A percentile compares a stretch with the other conserved stretches of the same genome.
Evolutionary conservation across 768 basidiomycete species (phyloP).

Genomic region (Suillus luteus): DNA sequence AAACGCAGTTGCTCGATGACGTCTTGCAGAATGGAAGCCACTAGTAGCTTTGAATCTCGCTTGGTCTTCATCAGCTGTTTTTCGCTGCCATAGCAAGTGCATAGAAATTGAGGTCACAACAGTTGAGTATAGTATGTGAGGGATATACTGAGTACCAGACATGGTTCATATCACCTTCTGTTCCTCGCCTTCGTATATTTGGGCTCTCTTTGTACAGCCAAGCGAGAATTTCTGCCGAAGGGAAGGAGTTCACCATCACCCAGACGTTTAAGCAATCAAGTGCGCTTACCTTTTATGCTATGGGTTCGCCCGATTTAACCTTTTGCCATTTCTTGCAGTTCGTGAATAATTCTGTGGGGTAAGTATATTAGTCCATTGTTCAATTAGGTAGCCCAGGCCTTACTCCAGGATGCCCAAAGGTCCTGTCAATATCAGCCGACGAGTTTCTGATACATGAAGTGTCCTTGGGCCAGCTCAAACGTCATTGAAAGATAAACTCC

Average conservation of each 20-base stretch:
- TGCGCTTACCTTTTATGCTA: conserved; percentile 37
- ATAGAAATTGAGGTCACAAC: conserved; percentile 69
- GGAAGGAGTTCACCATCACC: conserved; percentile 69
- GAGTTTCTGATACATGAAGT: too few relatives aligned
- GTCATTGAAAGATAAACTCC: too few relatives aligned
- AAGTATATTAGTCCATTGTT: conserved; percentile 34
- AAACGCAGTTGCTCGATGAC: conserved; percentile 54
- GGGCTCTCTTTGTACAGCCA: conserved; percentile 41
- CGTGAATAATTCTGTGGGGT: conserved; percentile 95
- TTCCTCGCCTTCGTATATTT: background rate
- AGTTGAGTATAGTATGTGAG: conserved; percentile 64
- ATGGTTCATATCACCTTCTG: too few relatives aligned
- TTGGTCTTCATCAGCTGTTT: conserved; percentile 51
- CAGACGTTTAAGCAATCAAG: conserved; percentile 86
- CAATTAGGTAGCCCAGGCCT: background rate
- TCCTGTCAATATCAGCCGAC: conserved; percentile 62
- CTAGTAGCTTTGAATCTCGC: conserved; percentile 55
- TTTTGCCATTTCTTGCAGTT: conserved; percentile 46
- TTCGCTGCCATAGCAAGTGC: conserved; percentile 60
- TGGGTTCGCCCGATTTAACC: conserved; percentile 24
- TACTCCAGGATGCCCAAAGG: conserved; percentile 43
- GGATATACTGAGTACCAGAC: conserved; percentile 48
- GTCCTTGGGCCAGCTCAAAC: too few relatives aligned
- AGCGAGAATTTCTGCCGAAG: conserved; percentile 59
- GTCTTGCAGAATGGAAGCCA: conserved; percentile 62